Conservation (phyloP, 164 flowering plant genomes). For the Stephania japonica region DNA sequence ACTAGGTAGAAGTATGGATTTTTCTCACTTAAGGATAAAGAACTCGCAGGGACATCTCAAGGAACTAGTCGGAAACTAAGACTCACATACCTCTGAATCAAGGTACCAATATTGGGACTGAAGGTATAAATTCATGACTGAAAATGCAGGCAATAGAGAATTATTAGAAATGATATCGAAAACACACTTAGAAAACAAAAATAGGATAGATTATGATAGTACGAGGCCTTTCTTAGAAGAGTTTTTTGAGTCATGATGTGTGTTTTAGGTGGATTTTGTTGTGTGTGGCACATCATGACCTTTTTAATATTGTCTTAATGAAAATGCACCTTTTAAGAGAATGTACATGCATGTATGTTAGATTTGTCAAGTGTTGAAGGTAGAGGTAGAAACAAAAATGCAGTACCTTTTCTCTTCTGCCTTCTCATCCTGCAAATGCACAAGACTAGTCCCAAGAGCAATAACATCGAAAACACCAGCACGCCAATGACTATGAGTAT, state of each 20-base stretch:
- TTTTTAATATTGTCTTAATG: too few relatives aligned
- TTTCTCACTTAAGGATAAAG: too few relatives aligned
- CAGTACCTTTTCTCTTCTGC: constrained; percentile 1
- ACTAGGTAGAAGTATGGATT: too few relatives aligned
- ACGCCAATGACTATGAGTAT: background rate
- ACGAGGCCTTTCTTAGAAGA: background rate
- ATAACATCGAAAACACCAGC: background rate
- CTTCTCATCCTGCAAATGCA: background rate
- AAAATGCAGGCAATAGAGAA: background rate
- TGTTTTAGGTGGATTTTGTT: background rate
- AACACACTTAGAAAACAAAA: too few relatives aligned
- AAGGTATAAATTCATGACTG: background rate
- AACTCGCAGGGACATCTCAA: too few relatives aligned
- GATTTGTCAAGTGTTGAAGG: background rate
- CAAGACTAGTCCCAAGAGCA: background rate
- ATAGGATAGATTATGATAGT: too few relatives aligned
- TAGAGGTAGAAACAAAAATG: background rate
- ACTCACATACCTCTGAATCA: too few relatives aligned
- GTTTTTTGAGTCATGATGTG: background rate
- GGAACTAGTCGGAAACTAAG: too few relatives aligned
- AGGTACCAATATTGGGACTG: too few relatives aligned
- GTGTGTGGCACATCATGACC: background rate
- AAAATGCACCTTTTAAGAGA: background rate
- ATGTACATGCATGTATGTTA: background rate
- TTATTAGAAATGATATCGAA: too few relatives aligned